Conservation (phyloP, 2,329 filamentous ascomycete genomes). For the Aspergillus brunneoviolaceus region DNA sequence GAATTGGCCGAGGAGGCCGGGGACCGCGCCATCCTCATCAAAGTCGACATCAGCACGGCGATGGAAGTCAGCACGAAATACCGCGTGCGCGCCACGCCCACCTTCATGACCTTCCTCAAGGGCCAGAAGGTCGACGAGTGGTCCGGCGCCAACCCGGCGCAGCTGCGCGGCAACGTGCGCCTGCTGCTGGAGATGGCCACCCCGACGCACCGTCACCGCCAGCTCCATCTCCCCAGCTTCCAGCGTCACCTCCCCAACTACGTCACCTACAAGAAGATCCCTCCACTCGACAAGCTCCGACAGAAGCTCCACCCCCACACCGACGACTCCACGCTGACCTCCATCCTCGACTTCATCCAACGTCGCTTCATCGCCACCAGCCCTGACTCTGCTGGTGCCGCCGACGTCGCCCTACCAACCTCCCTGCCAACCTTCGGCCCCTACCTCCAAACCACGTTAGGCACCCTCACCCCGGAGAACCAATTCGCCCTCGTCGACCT, state of each 20-base stretch:
- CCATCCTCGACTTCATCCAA: constrained; percentile 70
- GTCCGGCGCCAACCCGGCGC: constrained; percentile 70
- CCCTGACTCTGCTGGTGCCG: constrained; percentile 45
- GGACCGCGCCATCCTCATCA: constrained; percentile 70
- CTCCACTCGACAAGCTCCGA: constrained; percentile 78
- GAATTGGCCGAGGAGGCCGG: constrained; percentile 72
- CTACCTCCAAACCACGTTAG: constrained; percentile 59
- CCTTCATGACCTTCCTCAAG: constrained; percentile 80
- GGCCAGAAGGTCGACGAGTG: constrained; percentile 76
- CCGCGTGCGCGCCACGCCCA: constrained; percentile 74
- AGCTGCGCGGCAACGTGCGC: constrained; percentile 69
- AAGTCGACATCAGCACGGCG: constrained; percentile 73
- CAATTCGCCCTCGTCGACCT: constrained; percentile 86
- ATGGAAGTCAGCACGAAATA: constrained; percentile 65
- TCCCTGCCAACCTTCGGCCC: constrained; percentile 64
- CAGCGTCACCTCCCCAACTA: constrained; percentile 63
- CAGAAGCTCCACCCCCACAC: constrained; percentile 69
- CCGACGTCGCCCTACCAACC: constrained; percentile 69
- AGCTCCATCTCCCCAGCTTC: constrained; percentile 69
- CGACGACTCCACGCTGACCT: constrained; percentile 60
- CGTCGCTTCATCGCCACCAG: constrained; percentile 33
- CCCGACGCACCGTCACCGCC: constrained; percentile 72
- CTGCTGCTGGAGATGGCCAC: constrained; percentile 73
- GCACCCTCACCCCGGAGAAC: constrained; percentile 59
- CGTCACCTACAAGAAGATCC: constrained; percentile 74